Evolutionary conservation across 352 stramenopile species (phyloP), one percentile per base, ranked within the genome.

Genomic region (Pythium phragmitis): DNA sequence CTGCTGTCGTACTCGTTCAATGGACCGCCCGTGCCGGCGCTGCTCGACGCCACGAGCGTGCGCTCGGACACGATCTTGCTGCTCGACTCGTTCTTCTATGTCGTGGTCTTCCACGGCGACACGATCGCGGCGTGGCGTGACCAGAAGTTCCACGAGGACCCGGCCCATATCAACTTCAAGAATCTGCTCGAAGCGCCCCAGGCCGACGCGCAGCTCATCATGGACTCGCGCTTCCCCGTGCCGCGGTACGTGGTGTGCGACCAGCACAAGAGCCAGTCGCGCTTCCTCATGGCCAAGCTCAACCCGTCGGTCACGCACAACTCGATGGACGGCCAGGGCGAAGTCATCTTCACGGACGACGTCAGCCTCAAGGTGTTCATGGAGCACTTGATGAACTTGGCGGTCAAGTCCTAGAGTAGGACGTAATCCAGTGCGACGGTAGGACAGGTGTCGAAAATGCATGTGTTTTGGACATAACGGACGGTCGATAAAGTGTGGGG

Each of bases 351-450:
- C 73, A 99, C 98, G 30, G 98, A 99, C 75, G 97, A 99, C 74
- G 98, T 99, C n/a, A 98, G 89, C 58, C 79, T 99, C 41, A 98
- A 98, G 73, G 98, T 99, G 19, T 99, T 99, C 77, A 99, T 99
- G 98, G 97, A 99, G 77, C 97, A 99, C 78, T 73, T 99, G 55
- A 98, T 96, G 80, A 95, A 96, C 63, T 60, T 96, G 55, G 76
- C 87, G 23, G 87, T 96, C 52, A 92, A 94, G 77, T 93, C 85
- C 68, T 93, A 89, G 53, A 68, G 30, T 23, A 55, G 23, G 36
- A 43, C 14, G 28, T 9, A 39, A 39, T 39, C 34, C 34, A 39
- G 34, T 51, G 1, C 36, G 48, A 23, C 21, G n/a, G 34, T 57
- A 49, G 57, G 34, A 55, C 34, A 54, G 11, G 30, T 63, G 54